These are phyloP conservation scores for Podospora pseudoanserina DNA, from an alignment of 495 filamentous ascomycete genomes.

Conservation along the genomic window DNA sequence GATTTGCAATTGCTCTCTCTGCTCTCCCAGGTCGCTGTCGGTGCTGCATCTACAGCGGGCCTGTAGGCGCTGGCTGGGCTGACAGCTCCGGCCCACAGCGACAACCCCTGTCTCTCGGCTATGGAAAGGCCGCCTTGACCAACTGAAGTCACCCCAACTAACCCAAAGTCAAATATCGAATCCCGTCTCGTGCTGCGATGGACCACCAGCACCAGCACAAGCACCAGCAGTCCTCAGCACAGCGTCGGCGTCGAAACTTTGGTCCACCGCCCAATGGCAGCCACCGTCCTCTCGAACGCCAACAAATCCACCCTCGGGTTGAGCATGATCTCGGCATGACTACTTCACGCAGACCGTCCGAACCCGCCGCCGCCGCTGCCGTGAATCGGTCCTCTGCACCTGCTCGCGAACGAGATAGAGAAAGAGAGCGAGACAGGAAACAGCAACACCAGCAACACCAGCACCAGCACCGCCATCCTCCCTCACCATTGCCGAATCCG, in stretches of 20 bases:
- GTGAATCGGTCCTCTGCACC: constrained; percentile 29
- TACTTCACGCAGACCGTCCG: constrained; percentile 34
- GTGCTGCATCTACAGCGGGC: background rate
- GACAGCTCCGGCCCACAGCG: constrained; percentile 2
- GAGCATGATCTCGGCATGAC: constrained; percentile 38
- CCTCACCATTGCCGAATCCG: constrained; percentile 8
- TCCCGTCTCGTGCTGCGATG: constrained; percentile 30
- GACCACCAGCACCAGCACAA: constrained; percentile 10
- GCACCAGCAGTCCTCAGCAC: constrained; percentile 18
- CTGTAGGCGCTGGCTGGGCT: background rate
- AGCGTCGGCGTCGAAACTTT: constrained; percentile 27
- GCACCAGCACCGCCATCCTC: constrained; percentile 1
- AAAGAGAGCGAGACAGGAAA: constrained; percentile 21
- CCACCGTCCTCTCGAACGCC: constrained; percentile 25
- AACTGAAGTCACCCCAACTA: constrained; percentile 33
- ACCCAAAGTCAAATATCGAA: constrained; percentile 39
- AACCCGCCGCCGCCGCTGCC: constrained; percentile 31
- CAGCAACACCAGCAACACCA: background rate
- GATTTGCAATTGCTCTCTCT: no score
- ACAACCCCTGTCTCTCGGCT: constrained; percentile 36
- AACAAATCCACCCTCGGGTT: constrained; percentile 27
- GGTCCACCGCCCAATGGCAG: constrained; percentile 37
- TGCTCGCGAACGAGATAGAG: constrained; percentile 25
- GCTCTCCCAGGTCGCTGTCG: no score
- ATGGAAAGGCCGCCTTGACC: constrained; percentile 32